These are phyloP conservation scores for Ambrosiella xylebori DNA, from an alignment of 2,329 filamentous ascomycete species.

Conservation along the genomic window DNA sequence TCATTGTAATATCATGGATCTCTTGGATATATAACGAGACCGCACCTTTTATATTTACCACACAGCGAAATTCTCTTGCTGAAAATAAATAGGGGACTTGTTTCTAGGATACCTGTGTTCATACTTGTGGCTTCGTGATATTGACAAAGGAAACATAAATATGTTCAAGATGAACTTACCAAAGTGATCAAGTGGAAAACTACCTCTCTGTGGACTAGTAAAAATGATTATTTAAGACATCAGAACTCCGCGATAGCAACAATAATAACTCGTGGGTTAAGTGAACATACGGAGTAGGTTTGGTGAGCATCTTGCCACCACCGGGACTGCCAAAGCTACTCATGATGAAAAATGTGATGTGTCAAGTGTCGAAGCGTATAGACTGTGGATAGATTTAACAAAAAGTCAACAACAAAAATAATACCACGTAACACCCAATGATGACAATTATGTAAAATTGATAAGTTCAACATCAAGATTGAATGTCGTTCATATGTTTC, in stretches of 20 bases:
- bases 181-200: conserved; percentile 92
- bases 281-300: conserved; percentile 49
- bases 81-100: too few relatives aligned
- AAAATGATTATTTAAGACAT: background rate
- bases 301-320: conserved; percentile 40
- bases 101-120: too few relatives aligned
- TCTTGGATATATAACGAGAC: too few relatives aligned
- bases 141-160: background rate
- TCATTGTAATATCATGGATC: too few relatives aligned
- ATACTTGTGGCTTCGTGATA: background rate
- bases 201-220: conserved; percentile 67
- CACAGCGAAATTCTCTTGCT: too few relatives aligned
- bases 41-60: too few relatives aligned
- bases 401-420: too few relatives aligned
- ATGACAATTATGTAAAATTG: too few relatives aligned
- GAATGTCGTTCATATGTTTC: background rate
- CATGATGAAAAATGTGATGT: conserved; percentile 22
- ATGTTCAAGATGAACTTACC: conserved; percentile 25
- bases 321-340: conserved; percentile 56
- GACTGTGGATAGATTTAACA: background rate
- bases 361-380: background rate
- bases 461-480: background rate
- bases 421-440: too few relatives aligned
- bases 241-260: too few relatives aligned
- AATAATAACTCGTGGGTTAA: background rate